Base-by-base conservation (phyloP, 345 rosid species). In the Hypericum perforatum region DNA sequence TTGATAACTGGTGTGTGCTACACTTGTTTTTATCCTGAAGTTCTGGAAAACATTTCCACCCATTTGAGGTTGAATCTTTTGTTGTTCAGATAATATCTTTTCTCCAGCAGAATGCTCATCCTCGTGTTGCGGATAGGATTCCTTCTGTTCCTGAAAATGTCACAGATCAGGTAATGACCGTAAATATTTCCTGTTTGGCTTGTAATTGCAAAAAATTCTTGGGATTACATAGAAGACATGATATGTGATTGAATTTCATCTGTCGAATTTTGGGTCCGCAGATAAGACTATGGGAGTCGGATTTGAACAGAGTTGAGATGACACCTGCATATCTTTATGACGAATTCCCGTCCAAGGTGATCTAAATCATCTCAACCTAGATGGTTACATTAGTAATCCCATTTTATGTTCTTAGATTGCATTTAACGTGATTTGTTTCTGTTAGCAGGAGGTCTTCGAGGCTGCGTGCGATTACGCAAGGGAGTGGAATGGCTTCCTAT, bases 241-340 rank as follows among this genome's bases (percentile, higher is more conserved):
- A 11, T 42, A 46, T 38, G 15, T 49, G 6, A 49, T 57, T 53
- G 9, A 11, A 59, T n/a, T 7, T 22, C 15, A 14, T 13, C 5
- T 43, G 10, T 46, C 32, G 4, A 22, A 22, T 43, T 58, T 45
- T 38, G n/a, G n/a, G n/a, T 5, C 64, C 62, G 41, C 76, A 92
- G 96, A 88, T 92, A 69, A 78, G 96, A 74, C 74, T 88, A 56
- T 92, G 98, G 98, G 98, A 92, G 73, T 16, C 86, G 6, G 98
- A 92, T 76, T 62, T 92, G 62, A 85, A 92, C 63, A 79, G 98
- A 70, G 88, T 85, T 39, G 98, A 92, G 77, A 81, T 70, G 81
- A 76, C 80, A 5, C 83, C 77, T 42, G 75, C 88, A 5, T 81
- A 92, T 70, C 68, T 78, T 59, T 85, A 83, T 42, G 95, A 88